A percentile compares a stretch with the other conserved stretches of the same genome.
These are phyloP conservation scores for Lobulomyces angularis DNA, from an alignment of 192 early-diverging fungal species.

Conservation along the genomic window DNA sequence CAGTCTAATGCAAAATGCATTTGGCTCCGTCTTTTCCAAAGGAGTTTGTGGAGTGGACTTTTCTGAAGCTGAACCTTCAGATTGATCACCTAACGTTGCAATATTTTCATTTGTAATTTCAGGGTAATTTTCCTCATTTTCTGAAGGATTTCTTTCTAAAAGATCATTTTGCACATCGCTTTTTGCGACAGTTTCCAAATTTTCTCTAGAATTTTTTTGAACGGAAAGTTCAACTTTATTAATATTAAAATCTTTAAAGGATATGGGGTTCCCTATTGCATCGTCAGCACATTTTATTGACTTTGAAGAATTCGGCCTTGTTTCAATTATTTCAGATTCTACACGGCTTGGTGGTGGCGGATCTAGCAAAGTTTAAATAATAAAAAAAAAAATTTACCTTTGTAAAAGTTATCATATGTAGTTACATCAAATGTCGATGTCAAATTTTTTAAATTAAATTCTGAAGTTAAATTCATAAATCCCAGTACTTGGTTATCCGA, in stretches of 20 bases:
- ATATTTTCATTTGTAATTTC: constrained; percentile 7
- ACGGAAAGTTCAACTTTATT: not conserved
- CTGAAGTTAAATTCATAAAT: constrained; percentile 33
- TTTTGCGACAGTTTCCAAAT: constrained; percentile 3
- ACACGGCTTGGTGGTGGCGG: not conserved
- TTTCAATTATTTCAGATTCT: not conserved
- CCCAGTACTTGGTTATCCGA: constrained; percentile 30
- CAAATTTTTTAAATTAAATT: constrained; percentile 25
- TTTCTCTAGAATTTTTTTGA: not conserved
- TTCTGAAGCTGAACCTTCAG: constrained; percentile 10
- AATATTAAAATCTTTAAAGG: constrained; percentile 3
- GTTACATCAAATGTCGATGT: constrained; percentile 28
- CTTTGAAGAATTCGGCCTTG: not conserved
- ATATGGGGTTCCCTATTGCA: too few species aligned
- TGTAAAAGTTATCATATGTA: constrained; percentile 27
- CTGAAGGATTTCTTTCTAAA: constrained; percentile 8
- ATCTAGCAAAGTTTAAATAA: not conserved
- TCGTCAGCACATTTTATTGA: not conserved
- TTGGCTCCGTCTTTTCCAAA: constrained; percentile 13
- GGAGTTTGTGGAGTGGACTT: constrained; percentile 12
- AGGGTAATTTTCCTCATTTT: not conserved
- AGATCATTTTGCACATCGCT: constrained; percentile 1
- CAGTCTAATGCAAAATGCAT: constrained; percentile 31
- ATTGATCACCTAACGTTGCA: constrained; percentile 14
- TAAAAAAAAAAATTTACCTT: constrained; percentile 23